Percentiles rank a stretch among this genome's conserved stretches.
Conservation (phyloP, 2,329 filamentous ascomycete genomes). For the Colletotrichum theobromicola region DNA sequence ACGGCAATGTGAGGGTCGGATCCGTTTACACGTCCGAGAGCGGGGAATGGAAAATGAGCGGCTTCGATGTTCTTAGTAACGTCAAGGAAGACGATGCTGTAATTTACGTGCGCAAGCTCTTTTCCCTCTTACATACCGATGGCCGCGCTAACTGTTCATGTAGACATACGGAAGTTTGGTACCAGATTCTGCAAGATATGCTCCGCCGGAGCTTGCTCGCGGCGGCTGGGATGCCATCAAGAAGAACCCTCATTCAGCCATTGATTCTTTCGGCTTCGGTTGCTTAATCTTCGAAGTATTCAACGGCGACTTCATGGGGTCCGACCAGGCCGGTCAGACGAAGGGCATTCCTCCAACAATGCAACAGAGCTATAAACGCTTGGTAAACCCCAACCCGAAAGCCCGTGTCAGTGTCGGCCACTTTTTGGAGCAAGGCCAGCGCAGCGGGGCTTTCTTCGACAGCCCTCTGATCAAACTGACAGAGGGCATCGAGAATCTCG, state of each 20-base stretch:
- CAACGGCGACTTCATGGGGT: slow-evolving; percentile 79
- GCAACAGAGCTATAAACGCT: slow-evolving; percentile 88
- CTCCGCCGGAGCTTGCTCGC: slow-evolving; percentile 84
- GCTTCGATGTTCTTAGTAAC: slow-evolving; percentile 91
- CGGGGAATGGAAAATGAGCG: slow-evolving; percentile 96
- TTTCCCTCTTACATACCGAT: background rate
- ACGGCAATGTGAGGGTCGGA: slow-evolving; percentile 83
- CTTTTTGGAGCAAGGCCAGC: slow-evolving; percentile 88
- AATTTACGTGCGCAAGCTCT: slow-evolving; percentile 62
- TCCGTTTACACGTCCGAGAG: slow-evolving; percentile 95
- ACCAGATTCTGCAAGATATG: slow-evolving; percentile 83
- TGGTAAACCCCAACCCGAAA: slow-evolving; percentile 90
- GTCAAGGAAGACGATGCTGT: slow-evolving; percentile 95
- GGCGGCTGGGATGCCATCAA: slow-evolving; percentile 93
- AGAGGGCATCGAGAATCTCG: slow-evolving; percentile 90
- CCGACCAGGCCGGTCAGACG: slow-evolving; percentile 83
- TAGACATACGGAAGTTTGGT: slow-evolving; percentile 87
- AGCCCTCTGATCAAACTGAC: slow-evolving; percentile 91
- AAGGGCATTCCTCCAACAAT: slow-evolving; percentile 87
- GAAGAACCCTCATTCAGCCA: slow-evolving; percentile 77
- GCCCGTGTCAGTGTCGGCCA: slow-evolving; percentile 81
- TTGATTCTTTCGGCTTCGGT: slow-evolving; percentile 89
- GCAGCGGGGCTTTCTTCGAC: slow-evolving; percentile 87
- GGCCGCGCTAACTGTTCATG: slow-evolving; percentile 12
- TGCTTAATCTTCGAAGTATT: slow-evolving; percentile 89